phyloP scores from a whole-genome alignment of 2,329 filamentous ascomycete species.

The Trichoderma breve region DNA sequence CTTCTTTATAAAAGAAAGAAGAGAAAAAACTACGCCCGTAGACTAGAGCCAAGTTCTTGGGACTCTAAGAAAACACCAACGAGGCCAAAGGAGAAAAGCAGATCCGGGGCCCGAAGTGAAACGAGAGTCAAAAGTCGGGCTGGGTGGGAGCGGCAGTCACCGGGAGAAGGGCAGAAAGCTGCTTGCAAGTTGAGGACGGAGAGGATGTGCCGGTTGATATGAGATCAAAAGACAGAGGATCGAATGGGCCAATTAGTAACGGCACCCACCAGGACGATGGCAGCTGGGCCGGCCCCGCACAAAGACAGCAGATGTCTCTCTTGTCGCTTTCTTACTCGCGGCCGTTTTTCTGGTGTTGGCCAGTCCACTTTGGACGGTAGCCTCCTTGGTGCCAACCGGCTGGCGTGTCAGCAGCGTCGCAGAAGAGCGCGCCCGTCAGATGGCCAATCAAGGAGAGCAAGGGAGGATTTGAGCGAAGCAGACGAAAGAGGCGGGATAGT shows the following conservation, averaged over 20 bases:
- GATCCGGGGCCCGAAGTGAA: conserved; percentile 1
- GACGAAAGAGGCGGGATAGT: background rate
- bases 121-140: conserved; percentile 11
- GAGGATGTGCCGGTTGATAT: conserved; percentile 20
- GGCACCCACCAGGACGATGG: conserved; percentile 6
- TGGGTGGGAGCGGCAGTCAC: conserved; percentile 11
- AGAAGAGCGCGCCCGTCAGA: conserved; percentile 1
- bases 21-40: background rate
- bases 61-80: background rate
- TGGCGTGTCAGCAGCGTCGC: conserved; percentile 22
- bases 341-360: conserved; percentile 20
- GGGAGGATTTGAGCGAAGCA: background rate
- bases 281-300: conserved; percentile 23
- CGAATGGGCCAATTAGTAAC: conserved; percentile 16
- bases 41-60: background rate
- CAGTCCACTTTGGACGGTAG: conserved; percentile 18
- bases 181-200: conserved; percentile 13
- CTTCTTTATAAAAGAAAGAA: background rate
- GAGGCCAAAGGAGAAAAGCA: background rate
- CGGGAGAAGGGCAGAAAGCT: background rate
- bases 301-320: conserved; percentile 25
- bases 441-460: conserved; percentile 5
- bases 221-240: conserved; percentile 18
- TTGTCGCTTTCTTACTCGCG: conserved; percentile 26
- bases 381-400: conserved; percentile 18